These are phyloP conservation scores for Lathyrus oleraceus DNA, from an alignment of 306 rosid genomes.

Conservation along the genomic window DNA sequence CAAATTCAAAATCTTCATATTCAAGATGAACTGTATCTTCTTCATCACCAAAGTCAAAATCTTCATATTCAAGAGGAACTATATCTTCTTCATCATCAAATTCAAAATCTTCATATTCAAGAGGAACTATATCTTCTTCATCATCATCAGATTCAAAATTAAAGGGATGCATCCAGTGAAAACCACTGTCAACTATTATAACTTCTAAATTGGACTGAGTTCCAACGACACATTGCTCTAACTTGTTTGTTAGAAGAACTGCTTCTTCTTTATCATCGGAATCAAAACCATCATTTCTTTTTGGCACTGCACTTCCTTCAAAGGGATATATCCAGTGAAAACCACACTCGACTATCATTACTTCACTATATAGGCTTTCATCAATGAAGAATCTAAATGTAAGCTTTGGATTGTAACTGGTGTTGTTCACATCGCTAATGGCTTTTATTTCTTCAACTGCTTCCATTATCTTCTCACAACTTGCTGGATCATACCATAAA, in stretches of 20 bases:
- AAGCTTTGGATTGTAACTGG: neutral
- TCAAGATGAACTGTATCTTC: no score
- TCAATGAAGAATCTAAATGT: constrained; percentile 20
- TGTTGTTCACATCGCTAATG: neutral
- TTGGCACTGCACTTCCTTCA: no score
- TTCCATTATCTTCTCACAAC: neutral
- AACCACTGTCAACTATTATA: no score
- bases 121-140: no score
- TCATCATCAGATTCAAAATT: no score
- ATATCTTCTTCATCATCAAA: no score
- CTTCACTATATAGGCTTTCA: neutral
- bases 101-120: no score
- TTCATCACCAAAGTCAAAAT: no score
- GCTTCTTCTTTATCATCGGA: neutral
- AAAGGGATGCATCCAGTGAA: no score
- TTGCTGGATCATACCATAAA: neutral
- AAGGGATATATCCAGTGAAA: neutral
- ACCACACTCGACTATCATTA: constrained; percentile 22
- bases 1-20: no score
- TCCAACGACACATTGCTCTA: neutral
- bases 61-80: no score
- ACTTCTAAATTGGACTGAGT: neutral
- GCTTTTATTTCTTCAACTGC: neutral
- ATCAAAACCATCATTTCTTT: no score
- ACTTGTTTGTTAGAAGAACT: neutral